A percentile compares a stretch with the other conserved stretches of the same genome.
phyloP scores from a whole-genome alignment of 148 eudicot genomes.

The Amaranthus hypochondriacus region DNA sequence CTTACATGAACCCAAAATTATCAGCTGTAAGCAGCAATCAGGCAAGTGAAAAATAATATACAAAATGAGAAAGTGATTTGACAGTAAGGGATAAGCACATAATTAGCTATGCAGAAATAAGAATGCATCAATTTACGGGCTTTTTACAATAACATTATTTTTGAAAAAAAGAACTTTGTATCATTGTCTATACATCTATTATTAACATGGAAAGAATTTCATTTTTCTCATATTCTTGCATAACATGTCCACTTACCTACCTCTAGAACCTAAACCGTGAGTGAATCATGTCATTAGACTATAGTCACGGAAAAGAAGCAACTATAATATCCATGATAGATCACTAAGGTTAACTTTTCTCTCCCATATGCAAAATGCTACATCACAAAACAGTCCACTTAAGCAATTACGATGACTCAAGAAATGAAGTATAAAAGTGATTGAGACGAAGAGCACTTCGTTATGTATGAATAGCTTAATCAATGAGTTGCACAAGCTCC shows the following conservation, averaged over 20 bases:
- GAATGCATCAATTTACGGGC: background rate
- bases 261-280: too few relatives aligned
- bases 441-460: background rate
- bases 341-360: too few relatives aligned
- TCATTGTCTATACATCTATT: background rate
- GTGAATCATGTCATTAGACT: background rate
- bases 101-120: background rate
- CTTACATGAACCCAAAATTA: background rate
- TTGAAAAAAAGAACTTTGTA: background rate
- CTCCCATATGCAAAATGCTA: background rate
- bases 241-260: background rate
- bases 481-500: background rate
- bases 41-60: background rate
- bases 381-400: background rate
- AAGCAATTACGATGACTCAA: background rate
- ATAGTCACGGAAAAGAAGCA: background rate
- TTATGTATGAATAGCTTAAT: background rate
- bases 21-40: background rate
- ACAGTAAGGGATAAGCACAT: too few relatives aligned
- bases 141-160: background rate
- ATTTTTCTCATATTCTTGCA: background rate
- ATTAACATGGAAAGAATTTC: slow-evolving; percentile 1
- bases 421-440: background rate
- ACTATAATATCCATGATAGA: too few relatives aligned
- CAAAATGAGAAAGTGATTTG: too few relatives aligned